Evolutionary conservation across 1,284 basidiomycete species (phyloP).

Genomic region (Moniliella sp.): DNA sequence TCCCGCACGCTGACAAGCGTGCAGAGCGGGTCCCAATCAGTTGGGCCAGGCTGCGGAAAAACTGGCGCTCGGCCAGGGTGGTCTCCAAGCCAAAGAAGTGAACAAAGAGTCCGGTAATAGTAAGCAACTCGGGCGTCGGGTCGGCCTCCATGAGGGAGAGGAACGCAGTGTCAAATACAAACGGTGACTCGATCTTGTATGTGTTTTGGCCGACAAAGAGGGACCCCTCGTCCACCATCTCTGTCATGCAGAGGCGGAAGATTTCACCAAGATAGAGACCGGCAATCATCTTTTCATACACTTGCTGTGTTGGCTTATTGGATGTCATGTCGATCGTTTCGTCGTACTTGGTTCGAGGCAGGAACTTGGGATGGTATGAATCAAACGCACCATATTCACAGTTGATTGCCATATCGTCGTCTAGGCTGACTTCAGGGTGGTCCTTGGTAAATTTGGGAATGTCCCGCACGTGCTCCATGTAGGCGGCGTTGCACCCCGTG

Average conservation of each 20-base stretch:
- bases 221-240: slow-evolving; percentile 85
- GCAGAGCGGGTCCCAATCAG: slow-evolving; percentile 38
- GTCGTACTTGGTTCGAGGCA: slow-evolving; percentile 79
- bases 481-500: slow-evolving; percentile 87
- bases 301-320: slow-evolving; percentile 89
- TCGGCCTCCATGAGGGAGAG: slow-evolving; percentile 89
- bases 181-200: slow-evolving; percentile 85
- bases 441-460: slow-evolving; percentile 54
- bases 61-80: slow-evolving; percentile 22
- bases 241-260: slow-evolving; percentile 71
- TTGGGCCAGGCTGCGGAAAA: slow-evolving; percentile 44
- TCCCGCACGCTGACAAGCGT: slow-evolving; percentile 25
- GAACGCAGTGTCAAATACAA: slow-evolving; percentile 87
- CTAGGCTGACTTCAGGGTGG: slow-evolving; percentile 46
- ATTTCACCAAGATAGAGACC: slow-evolving; percentile 93
- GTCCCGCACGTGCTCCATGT: slow-evolving; percentile 56
- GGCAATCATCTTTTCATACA: slow-evolving; percentile 92
- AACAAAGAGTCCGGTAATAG: slow-evolving; percentile 78
- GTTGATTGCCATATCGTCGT: slow-evolving; percentile 79
- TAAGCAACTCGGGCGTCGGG: slow-evolving; percentile 86
- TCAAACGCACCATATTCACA: slow-evolving; percentile 95
- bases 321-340: slow-evolving; percentile 71
- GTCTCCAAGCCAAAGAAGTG: slow-evolving; percentile 33
- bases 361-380: slow-evolving; percentile 77
- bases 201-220: slow-evolving; percentile 89